Percentiles rank a stretch among this genome's conserved stretches.
Evolutionary conservation across 2,329 filamentous ascomycete species (phyloP).

Genomic region (Sordariomycetes sp.): DNA sequence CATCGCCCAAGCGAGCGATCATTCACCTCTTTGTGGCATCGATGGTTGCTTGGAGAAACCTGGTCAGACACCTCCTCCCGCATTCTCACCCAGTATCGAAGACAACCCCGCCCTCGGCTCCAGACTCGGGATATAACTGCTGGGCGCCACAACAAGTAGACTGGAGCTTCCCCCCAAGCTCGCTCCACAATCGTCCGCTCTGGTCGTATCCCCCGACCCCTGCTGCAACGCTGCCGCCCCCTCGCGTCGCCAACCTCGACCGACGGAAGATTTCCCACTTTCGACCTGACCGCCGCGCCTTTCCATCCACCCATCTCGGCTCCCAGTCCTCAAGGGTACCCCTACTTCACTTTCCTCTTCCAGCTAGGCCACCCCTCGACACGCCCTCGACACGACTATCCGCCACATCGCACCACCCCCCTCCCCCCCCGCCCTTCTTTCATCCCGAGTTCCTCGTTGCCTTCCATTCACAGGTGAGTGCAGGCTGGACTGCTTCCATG

Average conservation of each 20-base stretch:
- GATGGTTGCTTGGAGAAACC: too few relatives aligned
- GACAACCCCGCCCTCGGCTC: too few relatives aligned
- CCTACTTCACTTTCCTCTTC: slow-evolving; percentile 2
- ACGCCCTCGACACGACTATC: background rate
- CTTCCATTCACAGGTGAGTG: slow-evolving; percentile 1
- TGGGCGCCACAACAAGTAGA: background rate
- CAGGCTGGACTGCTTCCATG: slow-evolving; percentile 1
- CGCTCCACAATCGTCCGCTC: slow-evolving; percentile 1
- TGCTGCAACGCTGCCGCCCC: background rate
- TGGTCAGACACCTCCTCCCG: too few relatives aligned
- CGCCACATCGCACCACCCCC: background rate
- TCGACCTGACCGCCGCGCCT: background rate
- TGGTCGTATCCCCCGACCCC: too few relatives aligned
- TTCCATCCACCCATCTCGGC: background rate
- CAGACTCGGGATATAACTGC: too few relatives aligned
- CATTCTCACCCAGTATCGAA: too few relatives aligned
- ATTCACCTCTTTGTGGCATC: too few relatives aligned
- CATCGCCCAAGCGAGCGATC: too few relatives aligned
- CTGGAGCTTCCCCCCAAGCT: background rate
- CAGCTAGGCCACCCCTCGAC: background rate
- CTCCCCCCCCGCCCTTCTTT: too few relatives aligned
- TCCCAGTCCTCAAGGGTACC: background rate
- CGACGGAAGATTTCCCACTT: background rate
- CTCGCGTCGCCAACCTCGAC: background rate
- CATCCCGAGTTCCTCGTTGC: background rate